A percentile compares a stretch with the other conserved stretches of the same genome.
Evolutionary conservation across 768 basidiomycete species (phyloP).

Genomic region (Leccinum incarnatum): DNA sequence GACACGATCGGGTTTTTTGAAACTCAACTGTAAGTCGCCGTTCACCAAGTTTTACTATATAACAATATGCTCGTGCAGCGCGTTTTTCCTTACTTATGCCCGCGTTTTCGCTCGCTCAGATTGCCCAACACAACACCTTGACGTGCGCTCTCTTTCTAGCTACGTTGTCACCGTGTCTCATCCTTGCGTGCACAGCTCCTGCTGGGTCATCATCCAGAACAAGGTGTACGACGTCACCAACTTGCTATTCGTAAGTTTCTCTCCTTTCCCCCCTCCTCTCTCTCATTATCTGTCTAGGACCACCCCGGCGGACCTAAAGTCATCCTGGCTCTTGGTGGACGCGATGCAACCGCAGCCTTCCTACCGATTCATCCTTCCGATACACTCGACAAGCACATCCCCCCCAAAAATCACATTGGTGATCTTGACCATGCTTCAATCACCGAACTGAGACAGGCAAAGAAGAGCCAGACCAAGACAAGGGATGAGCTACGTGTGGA

Average conservation of each 20-base stretch:
- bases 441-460: constrained; percentile 35
- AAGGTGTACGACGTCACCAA: constrained; percentile 86
- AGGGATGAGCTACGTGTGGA: constrained; percentile 70
- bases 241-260: constrained; percentile 56
- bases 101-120: constrained; percentile 52
- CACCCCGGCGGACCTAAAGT: constrained; percentile 82
- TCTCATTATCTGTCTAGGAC: constrained; percentile 39
- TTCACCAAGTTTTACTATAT: too few species aligned
- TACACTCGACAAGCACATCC: constrained; percentile 69
- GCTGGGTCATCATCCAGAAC: constrained; percentile 81
- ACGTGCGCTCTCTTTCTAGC: constrained; percentile 36
- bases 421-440: constrained; percentile 49
- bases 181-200: constrained; percentile 47
- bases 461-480: constrained; percentile 48
- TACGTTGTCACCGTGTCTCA: not conserved
- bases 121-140: constrained; percentile 55
- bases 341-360: constrained; percentile 75
- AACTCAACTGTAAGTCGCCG: too few species aligned
- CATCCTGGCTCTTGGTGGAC: constrained; percentile 81
- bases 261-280: not conserved
- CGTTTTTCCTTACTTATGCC: constrained; percentile 16
- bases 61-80: not conserved
- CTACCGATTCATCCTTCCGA: constrained; percentile 85
- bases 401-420: constrained; percentile 71
- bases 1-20: too few species aligned